Evolutionary conservation across 2,329 filamentous ascomycete species (phyloP).

Genomic region (Penicillium vulpinum): DNA sequence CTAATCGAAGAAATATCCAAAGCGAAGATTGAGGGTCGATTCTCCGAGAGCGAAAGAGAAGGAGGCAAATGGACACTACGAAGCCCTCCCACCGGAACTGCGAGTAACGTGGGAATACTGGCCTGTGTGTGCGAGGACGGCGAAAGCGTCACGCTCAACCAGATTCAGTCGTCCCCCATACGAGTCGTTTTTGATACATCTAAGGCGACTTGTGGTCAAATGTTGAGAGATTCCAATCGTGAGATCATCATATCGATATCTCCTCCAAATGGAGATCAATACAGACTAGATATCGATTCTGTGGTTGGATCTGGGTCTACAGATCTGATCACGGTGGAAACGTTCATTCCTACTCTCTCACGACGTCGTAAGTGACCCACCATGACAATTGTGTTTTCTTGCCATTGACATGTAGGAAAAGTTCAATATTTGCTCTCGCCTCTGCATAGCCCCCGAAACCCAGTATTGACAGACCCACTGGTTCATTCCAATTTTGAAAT

Average conservation of each 20-base stretch:
- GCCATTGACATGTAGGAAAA: conserved; percentile 35
- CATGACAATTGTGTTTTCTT: conserved; percentile 1
- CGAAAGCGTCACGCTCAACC: conserved; percentile 50
- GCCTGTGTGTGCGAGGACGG: conserved; percentile 46
- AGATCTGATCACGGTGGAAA: conserved; percentile 70
- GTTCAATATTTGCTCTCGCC: conserved; percentile 71
- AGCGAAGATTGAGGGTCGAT: conserved; percentile 81
- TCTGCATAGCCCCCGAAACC: conserved; percentile 63
- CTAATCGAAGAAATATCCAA: conserved; percentile 84
- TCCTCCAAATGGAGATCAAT: conserved; percentile 63
- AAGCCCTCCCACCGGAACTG: conserved; percentile 58
- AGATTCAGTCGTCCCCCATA: conserved; percentile 45
- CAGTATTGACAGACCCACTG: conserved; percentile 58
- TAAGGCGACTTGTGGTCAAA: conserved; percentile 31
- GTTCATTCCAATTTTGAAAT: conserved; percentile 77
- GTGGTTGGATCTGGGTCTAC: conserved; percentile 69
- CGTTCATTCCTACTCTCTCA: conserved; percentile 73
- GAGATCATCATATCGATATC: conserved; percentile 65
- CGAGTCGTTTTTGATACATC: conserved; percentile 40
- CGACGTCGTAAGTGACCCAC: conserved; percentile 62
- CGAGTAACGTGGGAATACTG: conserved; percentile 56
- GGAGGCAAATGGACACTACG: conserved; percentile 77
- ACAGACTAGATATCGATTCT: conserved; percentile 60
- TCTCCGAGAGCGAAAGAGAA: conserved; percentile 80
- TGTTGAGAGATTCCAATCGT: conserved; percentile 36